phyloP scores from a whole-genome alignment of 768 basidiomycete genomes.

The Mycena olivaceomarginata region DNA sequence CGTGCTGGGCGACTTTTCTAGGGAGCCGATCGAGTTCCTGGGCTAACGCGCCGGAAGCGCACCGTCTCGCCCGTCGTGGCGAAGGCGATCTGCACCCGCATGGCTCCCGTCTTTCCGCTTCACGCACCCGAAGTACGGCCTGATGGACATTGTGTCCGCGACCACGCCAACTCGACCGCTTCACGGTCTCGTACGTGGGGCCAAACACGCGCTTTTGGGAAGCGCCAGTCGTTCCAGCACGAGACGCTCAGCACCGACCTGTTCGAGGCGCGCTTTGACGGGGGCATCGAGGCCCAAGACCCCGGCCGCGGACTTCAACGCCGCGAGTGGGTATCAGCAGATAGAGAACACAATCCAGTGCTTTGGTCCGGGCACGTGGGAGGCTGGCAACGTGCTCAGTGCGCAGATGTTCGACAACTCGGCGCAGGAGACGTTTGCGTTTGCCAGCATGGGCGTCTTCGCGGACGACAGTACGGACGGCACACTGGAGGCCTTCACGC shows the following conservation, averaged over 20 bases:
- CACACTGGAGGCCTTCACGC: conserved; percentile 14
- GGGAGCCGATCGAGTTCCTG: conserved; percentile 15
- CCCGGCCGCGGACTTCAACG: conserved; percentile 22
- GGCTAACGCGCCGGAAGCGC: conserved; percentile 23
- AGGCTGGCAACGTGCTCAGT: conserved; percentile 9
- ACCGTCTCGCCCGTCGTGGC: conserved; percentile 13
- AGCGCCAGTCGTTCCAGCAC: conserved; percentile 20
- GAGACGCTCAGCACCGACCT: conserved; percentile 21
- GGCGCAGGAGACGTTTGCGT: conserved; percentile 11
- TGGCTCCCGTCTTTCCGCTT: conserved; percentile 17
- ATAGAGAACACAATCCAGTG: conserved; percentile 12
- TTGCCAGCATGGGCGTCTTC: conserved; percentile 20
- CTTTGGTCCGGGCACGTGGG: conserved; percentile 1
- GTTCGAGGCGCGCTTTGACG: conserved; percentile 22
- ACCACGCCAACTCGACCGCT: conserved; percentile 20
- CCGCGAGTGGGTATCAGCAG: conserved; percentile 23
- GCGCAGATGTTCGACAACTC: conserved; percentile 19
- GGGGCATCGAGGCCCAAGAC: conserved; percentile 8
- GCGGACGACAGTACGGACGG: conserved; percentile 14
- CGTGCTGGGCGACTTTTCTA: conserved; percentile 13
- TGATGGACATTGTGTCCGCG: conserved; percentile 18
- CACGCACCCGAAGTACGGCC: conserved; percentile 19
- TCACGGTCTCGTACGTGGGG: conserved; percentile 14
- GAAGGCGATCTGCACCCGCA: conserved; percentile 14
- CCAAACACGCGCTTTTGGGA: background rate